Evolutionary conservation across 2,329 filamentous ascomycete genomes (phyloP), one percentile per base, ranked within the genome.

Genomic region (Ophiostoma sp.): DNA sequence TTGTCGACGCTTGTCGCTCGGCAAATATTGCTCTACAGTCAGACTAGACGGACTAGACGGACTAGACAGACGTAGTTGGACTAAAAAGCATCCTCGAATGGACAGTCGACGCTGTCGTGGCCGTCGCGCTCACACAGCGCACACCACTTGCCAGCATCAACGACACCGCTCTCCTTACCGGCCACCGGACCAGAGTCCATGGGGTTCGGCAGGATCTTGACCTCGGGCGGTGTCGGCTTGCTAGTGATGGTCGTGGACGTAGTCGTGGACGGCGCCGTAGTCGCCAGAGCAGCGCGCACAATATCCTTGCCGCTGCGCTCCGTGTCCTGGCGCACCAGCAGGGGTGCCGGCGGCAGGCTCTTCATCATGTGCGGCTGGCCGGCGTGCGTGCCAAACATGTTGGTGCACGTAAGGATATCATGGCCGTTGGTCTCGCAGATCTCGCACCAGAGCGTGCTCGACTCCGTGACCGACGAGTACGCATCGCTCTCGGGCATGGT

Each of bases 41-140:
- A 27, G 27, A 27, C 27, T 27, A 27, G 27, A 27, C 40, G 18
- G 49, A 18, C 42, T 18, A 44, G 38, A 42, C 27, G 2, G 27
- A 27, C 27, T 27, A 64, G 41, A 64, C 16, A 63, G 38, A 44
- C 41, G 12, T 18, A 27, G 27, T 27, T 27, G 27, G 27, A 27
- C 63, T 80, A 89, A 72, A 89, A 90, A 42, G 87, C 87, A 77
- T 96, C 92, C 79, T 97, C 93, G 78, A 96, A 90, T 12, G 93
- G 93, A 78, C 93, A 97, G 78, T 96, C 92, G 70, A 96, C 93
- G 75, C 94, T 97, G 78, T 97, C 91, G 77, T 99, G 95, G 14
- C 95, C 95, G 75, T 99, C 95, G 71, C 92, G 87, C 81, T 99
- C 95, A 77, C 95, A 99, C 62, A 98, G 83, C 16, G 95, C 95